phyloP scores from a whole-genome alignment of 768 basidiomycete species.

The Calocera cornea region DNA sequence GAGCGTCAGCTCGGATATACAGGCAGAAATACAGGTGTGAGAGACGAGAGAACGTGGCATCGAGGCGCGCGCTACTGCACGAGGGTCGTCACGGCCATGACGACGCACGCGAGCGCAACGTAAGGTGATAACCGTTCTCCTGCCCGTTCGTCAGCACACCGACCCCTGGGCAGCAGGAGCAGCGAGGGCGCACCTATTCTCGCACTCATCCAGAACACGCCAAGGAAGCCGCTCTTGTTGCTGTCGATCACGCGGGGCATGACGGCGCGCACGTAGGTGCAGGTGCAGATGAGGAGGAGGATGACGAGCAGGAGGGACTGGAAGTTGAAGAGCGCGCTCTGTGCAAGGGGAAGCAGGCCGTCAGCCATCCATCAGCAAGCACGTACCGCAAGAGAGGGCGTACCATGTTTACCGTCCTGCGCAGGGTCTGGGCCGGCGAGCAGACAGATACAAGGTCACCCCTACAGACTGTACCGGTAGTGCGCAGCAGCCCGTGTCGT shows the following conservation, averaged over 20 bases:
- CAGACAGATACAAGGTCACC: too few species aligned
- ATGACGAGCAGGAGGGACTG: conserved; percentile 89
- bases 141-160: conserved; percentile 22
- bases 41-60: not conserved
- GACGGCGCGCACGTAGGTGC: conserved; percentile 84
- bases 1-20: not conserved
- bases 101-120: conserved; percentile 80
- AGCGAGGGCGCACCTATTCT: conserved; percentile 58
- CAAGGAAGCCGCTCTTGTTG: conserved; percentile 80
- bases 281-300: conserved; percentile 88
- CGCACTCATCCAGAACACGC: conserved; percentile 89
- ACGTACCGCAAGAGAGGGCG: not conserved
- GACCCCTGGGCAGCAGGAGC: not conserved
- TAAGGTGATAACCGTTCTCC: conserved; percentile 94
- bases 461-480: too few species aligned
- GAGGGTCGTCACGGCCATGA: conserved; percentile 74
- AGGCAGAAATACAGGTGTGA: not conserved
- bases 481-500: too few species aligned
- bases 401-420: not conserved
- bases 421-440: not conserved
- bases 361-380: not conserved
- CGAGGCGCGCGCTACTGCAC: conserved; percentile 22
- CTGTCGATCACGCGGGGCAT: conserved; percentile 82
- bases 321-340: conserved; percentile 97
- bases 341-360: too few species aligned